A percentile compares a stretch with the other conserved stretches of the same genome.
phyloP scores from a whole-genome alignment of 306 rosid genomes.

The Pyrus betulifolia region DNA sequence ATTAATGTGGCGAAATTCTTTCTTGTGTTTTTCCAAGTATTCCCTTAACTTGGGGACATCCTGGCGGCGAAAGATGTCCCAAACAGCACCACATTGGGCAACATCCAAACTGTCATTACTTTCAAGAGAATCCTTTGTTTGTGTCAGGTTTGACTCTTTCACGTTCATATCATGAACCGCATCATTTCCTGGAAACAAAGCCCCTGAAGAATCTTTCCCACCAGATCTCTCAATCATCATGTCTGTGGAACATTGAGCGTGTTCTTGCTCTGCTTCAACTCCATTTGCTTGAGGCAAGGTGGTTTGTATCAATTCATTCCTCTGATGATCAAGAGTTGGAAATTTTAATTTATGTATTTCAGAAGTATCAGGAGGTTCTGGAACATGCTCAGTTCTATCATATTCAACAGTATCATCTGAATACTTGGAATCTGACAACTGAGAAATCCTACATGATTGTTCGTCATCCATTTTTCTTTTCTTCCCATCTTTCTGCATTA shows the following conservation, averaged over 20 bases:
- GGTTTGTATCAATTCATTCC: not conserved
- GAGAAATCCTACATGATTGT: not conserved
- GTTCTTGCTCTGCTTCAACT: slow-evolving; percentile 17
- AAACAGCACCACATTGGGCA: slow-evolving; percentile 54
- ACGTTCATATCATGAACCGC: slow-evolving; percentile 21
- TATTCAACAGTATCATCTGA: not conserved
- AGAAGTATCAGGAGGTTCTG: not conserved
- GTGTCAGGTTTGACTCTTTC: slow-evolving; percentile 15
- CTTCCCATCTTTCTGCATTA: not conserved
- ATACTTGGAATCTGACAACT: not conserved
- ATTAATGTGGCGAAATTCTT: slow-evolving; percentile 50
- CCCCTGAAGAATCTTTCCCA: slow-evolving; percentile 9
- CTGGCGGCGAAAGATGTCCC: slow-evolving; percentile 73
- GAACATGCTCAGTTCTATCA: not conserved
- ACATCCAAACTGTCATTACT: slow-evolving; percentile 16
- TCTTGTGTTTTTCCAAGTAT: slow-evolving; percentile 49
- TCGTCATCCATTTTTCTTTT: not conserved
- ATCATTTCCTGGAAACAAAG: slow-evolving; percentile 9
- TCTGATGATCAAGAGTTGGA: not conserved
- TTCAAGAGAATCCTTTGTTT: slow-evolving; percentile 21
- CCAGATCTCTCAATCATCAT: slow-evolving; percentile 1
- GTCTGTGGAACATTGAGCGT: slow-evolving; percentile 22
- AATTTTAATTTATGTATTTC: not conserved
- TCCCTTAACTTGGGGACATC: slow-evolving; percentile 56
- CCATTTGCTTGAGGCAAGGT: not conserved